Conservation (phyloP, 108 stramenopile species). For the Cyclotella atomus region DNA sequence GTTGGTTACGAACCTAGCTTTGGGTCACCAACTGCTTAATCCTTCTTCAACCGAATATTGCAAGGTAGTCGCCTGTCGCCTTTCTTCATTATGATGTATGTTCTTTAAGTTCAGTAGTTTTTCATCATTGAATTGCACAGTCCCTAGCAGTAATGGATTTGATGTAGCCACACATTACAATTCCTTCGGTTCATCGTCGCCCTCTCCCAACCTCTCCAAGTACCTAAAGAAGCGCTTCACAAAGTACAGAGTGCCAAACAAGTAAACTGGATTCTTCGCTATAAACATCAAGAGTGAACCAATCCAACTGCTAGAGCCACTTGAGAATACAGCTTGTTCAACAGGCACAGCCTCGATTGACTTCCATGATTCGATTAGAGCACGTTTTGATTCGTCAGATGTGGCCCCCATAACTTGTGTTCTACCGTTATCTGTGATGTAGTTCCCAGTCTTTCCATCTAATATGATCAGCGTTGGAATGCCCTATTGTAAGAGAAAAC, state of each 20-base stretch:
- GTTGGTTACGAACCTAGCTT: conserved; percentile 58
- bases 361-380: conserved; percentile 61
- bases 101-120: too few relatives aligned
- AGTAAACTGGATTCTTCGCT: conserved; percentile 62
- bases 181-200: conserved; percentile 12
- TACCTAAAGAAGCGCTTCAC: conserved; percentile 40
- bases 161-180: conserved; percentile 7
- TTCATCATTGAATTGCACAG: too few relatives aligned
- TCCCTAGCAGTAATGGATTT: too few relatives aligned
- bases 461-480: conserved; percentile 76
- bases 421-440: conserved; percentile 62
- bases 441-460: conserved; percentile 73
- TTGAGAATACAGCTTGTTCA: conserved; percentile 43
- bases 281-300: conserved; percentile 53
- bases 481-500: conserved; percentile 30
- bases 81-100: too few relatives aligned
- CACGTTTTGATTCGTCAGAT: conserved; percentile 38
- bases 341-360: conserved; percentile 57
- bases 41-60: too few relatives aligned
- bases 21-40: too few relatives aligned
- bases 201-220: conserved; percentile 40
- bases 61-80: too few relatives aligned
- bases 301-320: conserved; percentile 33
- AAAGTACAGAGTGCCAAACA: conserved; percentile 67
- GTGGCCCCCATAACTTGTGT: conserved; percentile 51